Percentiles rank a stretch among this genome's conserved stretches.
Evolutionary conservation across 345 rosid species (phyloP).

Genomic region (Corchorus olitorius): DNA sequence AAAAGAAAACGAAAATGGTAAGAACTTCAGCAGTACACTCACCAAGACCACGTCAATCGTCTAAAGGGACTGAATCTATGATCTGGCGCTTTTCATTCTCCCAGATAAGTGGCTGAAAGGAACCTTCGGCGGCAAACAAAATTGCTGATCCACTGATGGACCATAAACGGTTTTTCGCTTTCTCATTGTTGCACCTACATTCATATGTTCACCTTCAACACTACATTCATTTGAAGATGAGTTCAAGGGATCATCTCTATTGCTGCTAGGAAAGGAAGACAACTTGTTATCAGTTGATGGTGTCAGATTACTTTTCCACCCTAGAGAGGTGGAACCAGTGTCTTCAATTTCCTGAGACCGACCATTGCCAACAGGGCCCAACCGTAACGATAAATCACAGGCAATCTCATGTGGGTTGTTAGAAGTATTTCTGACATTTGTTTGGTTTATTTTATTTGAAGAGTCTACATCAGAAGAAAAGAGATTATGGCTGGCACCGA

Average conservation of each 20-base stretch:
- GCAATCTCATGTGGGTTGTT: constrained; percentile 26
- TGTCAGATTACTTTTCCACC: constrained; percentile 29
- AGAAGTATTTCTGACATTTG: constrained; percentile 14
- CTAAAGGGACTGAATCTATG: constrained; percentile 27
- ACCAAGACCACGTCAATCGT: constrained; percentile 21
- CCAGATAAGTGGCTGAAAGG: constrained; percentile 27
- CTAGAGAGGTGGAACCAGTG: constrained; percentile 27
- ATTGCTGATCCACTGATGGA: constrained; percentile 34
- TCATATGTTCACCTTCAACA: constrained; percentile 15
- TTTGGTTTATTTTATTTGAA: constrained; percentile 21
- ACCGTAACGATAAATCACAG: constrained; percentile 73
- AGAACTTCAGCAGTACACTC: constrained; percentile 24
- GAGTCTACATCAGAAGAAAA: constrained; percentile 14
- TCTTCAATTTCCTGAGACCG: constrained; percentile 24
- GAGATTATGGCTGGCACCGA: constrained; percentile 17
- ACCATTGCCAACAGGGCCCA: constrained; percentile 54
- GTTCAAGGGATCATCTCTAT: constrained; percentile 20
- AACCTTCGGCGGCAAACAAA: constrained; percentile 39
- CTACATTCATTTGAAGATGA: constrained; percentile 22
- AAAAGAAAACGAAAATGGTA: constrained; percentile 10
- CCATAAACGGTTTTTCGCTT: constrained; percentile 42
- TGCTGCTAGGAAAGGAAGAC: constrained; percentile 19
- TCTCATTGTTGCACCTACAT: constrained; percentile 24
- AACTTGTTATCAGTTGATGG: constrained; percentile 15
- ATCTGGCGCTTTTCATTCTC: constrained; percentile 35